Conservation (phyloP, 148 eudicot genomes). For the Bassia scoparia region DNA sequence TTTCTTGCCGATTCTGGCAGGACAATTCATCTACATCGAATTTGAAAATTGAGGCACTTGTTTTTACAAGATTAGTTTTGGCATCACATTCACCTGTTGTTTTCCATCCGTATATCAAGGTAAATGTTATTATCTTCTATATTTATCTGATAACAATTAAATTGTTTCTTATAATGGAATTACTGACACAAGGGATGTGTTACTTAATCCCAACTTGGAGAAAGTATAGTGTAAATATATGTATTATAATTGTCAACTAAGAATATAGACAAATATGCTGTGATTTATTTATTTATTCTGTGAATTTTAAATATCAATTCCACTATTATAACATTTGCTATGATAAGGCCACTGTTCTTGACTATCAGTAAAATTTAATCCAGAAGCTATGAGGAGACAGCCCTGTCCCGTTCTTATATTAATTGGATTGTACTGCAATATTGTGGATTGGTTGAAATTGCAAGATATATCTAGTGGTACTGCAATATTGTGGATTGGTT, state of each 20-base stretch:
- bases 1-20: conserved; percentile 36
- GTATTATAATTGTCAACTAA: no score
- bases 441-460: background rate
- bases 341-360: no score
- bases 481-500: background rate
- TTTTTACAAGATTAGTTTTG: conserved; percentile 74
- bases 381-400: background rate
- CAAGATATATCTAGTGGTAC: background rate
- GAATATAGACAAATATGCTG: no score
- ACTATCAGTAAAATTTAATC: no score
- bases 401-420: background rate
- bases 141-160: background rate
- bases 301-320: no score
- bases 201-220: no score
- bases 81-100: conserved; percentile 87
- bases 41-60: conserved; percentile 85
- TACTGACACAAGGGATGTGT: no score
- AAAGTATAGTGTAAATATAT: no score
- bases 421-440: background rate
- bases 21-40: conserved; percentile 91
- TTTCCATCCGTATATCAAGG: conserved; percentile 86
- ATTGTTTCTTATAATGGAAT: no score
- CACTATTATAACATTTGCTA: no score
- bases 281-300: no score
- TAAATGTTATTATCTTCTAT: conserved; percentile 18